Conservation (phyloP, 2,329 filamentous ascomycete genomes). For the Monosporascus ibericus region DNA sequence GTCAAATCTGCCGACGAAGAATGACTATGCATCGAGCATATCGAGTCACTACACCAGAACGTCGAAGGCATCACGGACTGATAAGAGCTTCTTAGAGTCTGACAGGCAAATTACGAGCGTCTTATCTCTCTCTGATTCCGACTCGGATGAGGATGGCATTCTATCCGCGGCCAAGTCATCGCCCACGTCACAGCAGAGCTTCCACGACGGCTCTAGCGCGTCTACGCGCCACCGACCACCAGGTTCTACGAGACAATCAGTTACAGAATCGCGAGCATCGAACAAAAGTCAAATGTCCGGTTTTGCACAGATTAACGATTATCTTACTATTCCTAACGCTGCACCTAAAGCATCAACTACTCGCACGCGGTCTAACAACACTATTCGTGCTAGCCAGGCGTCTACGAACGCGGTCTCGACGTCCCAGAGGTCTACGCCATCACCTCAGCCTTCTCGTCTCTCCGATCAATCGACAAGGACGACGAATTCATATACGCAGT, state of each 20-base stretch:
- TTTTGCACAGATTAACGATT: constrained; percentile 34
- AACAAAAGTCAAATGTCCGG: constrained; percentile 34
- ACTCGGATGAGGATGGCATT: constrained; percentile 46
- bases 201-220: constrained; percentile 14
- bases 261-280: constrained; percentile 11
- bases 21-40: constrained; percentile 43
- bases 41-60: constrained; percentile 51
- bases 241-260: constrained; percentile 12
- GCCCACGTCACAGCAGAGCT: constrained; percentile 25
- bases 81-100: constrained; percentile 40
- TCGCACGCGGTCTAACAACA: constrained; percentile 16
- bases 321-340: constrained; percentile 33
- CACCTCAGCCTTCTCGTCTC: constrained; percentile 24
- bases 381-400: constrained; percentile 17
- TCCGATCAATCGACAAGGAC: constrained; percentile 34
- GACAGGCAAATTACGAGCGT: constrained; percentile 51
- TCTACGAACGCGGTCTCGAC: constrained; percentile 17
- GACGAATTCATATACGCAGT: constrained; percentile 24
- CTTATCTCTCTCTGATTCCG: constrained; percentile 48
- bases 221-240: constrained; percentile 11
- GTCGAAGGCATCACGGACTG: constrained; percentile 46
- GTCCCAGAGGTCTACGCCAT: constrained; percentile 9
- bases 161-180: constrained; percentile 26
- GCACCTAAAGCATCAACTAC: constrained; percentile 13
- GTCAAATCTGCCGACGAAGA: constrained; percentile 24